Conservation (phyloP, 2,329 filamentous ascomycete species). For the Epichloe hybrida region DNA sequence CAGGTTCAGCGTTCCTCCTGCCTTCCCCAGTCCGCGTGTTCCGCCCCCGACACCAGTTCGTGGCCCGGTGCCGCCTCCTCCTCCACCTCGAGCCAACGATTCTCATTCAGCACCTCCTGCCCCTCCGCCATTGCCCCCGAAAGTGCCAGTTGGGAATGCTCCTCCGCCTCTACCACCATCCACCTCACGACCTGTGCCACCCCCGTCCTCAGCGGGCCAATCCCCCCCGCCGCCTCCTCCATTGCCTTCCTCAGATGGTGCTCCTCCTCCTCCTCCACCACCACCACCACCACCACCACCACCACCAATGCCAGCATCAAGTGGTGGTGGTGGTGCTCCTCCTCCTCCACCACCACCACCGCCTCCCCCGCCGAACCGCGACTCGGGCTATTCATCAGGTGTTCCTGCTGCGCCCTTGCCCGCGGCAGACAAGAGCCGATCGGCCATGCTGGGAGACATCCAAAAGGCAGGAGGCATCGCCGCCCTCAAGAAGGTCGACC, state of each 20-base stretch:
- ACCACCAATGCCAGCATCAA: slow-evolving; percentile 17
- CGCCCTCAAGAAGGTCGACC: slow-evolving; percentile 63
- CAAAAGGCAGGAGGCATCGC: slow-evolving; percentile 52
- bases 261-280: slow-evolving; percentile 23
- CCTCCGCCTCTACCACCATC: slow-evolving; percentile 38
- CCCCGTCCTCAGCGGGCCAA: slow-evolving; percentile 30
- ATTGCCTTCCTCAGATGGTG: slow-evolving; percentile 13
- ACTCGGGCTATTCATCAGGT: slow-evolving; percentile 43
- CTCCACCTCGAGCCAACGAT: slow-evolving; percentile 33
- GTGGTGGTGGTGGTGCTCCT: slow-evolving; percentile 14
- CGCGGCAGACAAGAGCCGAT: slow-evolving; percentile 31
- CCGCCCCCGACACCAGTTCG: slow-evolving; percentile 66
- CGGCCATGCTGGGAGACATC: slow-evolving; percentile 57
- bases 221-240: slow-evolving; percentile 13
- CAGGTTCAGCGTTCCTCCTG: slow-evolving; percentile 66
- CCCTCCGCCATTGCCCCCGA: slow-evolving; percentile 34
- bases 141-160: slow-evolving; percentile 29
- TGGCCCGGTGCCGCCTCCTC: slow-evolving; percentile 58
- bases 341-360: slow-evolving; percentile 29
- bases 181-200: slow-evolving; percentile 37
- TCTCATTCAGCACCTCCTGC: slow-evolving; percentile 15
- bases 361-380: slow-evolving; percentile 43
- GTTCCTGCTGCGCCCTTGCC: slow-evolving; percentile 33
- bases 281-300: slow-evolving; percentile 20
- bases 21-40: slow-evolving; percentile 57